These are phyloP conservation scores for Fusarium sp. DNA, from an alignment of 2,329 filamentous ascomycete species.

Conservation along the genomic window DNA sequence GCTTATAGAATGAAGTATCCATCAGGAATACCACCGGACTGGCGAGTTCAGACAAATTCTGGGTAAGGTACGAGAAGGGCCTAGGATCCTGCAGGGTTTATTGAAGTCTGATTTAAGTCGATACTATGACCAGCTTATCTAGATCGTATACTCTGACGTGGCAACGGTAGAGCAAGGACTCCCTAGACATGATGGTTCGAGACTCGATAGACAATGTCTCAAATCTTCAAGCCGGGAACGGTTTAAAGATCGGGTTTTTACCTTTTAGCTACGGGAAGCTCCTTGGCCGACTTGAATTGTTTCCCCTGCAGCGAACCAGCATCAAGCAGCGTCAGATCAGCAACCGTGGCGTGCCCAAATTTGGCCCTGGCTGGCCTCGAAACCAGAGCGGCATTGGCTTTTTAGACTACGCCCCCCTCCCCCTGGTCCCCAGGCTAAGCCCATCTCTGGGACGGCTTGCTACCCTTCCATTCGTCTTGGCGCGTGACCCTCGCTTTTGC, in stretches of 20 bases:
- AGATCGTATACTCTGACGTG: slow-evolving; percentile 37
- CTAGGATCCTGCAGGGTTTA: slow-evolving; percentile 11
- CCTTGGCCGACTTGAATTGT: slow-evolving; percentile 26
- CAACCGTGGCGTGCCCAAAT: slow-evolving; percentile 31
- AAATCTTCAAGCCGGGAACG: slow-evolving; percentile 5
- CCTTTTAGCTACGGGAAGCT: slow-evolving; percentile 37
- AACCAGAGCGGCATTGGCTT: slow-evolving; percentile 33
- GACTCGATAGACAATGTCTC: slow-evolving; percentile 25
- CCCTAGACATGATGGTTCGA: slow-evolving; percentile 21
- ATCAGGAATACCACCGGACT: slow-evolving; percentile 15
- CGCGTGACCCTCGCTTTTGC: slow-evolving; percentile 41
- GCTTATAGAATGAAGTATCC: slow-evolving; percentile 19
- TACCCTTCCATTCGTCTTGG: slow-evolving; percentile 33
- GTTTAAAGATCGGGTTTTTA: slow-evolving; percentile 3
- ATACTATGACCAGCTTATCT: slow-evolving; percentile 19
- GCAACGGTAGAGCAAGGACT: slow-evolving; percentile 17
- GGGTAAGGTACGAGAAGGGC: background rate
- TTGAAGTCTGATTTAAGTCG: slow-evolving; percentile 23
- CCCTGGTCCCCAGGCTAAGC: slow-evolving; percentile 26
- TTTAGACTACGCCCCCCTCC: slow-evolving; percentile 19
- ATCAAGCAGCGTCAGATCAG: slow-evolving; percentile 37
- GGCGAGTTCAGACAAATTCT: background rate
- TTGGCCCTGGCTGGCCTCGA: slow-evolving; percentile 42
- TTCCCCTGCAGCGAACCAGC: slow-evolving; percentile 30
- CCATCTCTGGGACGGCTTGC: slow-evolving; percentile 24